Base-by-base conservation (phyloP, 495 filamentous ascomycete species). In the Massariosphaeria phaeospora region DNA sequence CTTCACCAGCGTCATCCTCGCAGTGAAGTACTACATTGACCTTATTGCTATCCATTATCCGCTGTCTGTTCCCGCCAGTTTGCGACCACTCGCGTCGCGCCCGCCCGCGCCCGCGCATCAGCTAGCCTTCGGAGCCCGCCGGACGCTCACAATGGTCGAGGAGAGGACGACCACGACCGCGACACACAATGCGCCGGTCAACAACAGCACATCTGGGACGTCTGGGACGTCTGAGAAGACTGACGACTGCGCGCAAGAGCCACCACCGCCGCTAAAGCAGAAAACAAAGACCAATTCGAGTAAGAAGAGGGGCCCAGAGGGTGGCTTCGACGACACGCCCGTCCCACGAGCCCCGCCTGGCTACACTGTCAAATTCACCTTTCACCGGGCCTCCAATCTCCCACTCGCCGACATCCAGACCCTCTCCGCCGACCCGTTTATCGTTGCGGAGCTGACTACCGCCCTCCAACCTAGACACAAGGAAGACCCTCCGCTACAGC, bases 281-380 rank as follows among this genome's bases (percentile, higher is more conserved):
- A 55, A 55, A 34, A 43, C 35, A 15, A 15, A 33, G 6, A 55
- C 40, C 9, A 26, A 18, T 25, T 36, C 43, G 24, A 44, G 39
- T 23, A 60, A 57, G 30, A 39, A 55, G 13, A 63, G 77, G n/a
- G 72, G 79, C 13, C 88, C 88, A 1, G 77, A 84, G 3, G 90
- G 90, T 15, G 90, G 90, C 13, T 91, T 78, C 62, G 89, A 95
- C 69, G 64, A 70, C 15, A 95, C 88, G 1, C 86, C 87, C 3
- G 73, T 95, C 10, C 87, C 90, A 1, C 67, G 75, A 51, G 82
- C 81, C 1, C 81, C 82, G 15, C 79, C 79, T 13, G 89, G 89
- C 12, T 95, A 87, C 69, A 94, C 87, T 1, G 65, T 97, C 57
- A 85, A 84, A 60, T 82, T 97, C 66, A 90, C 82, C 41, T 89